Percentiles rank a stretch among this genome's conserved stretches.
These are phyloP conservation scores for Ganoderma lucidum DNA, from an alignment of 1,284 basidiomycete genomes.

Conservation along the genomic window DNA sequence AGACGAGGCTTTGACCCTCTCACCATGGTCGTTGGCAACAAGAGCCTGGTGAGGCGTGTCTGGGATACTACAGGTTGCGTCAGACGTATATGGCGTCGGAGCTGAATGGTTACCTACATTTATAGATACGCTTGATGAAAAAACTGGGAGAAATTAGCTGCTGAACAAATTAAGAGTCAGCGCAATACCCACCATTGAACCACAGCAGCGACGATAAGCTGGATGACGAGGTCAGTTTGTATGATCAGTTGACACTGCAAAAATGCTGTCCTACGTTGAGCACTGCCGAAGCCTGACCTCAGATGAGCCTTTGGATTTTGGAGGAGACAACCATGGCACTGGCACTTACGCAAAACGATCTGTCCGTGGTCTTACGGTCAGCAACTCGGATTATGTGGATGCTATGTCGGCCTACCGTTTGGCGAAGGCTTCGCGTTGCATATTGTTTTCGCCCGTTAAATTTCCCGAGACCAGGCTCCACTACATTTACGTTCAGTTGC, in stretches of 20 bases:
- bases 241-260: neutral
- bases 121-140: slow-evolving; percentile 32
- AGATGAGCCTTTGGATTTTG: neutral
- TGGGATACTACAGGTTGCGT: slow-evolving; percentile 23
- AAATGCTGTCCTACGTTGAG: slow-evolving; percentile 20
- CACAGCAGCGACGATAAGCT: slow-evolving; percentile 30
- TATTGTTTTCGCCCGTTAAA: neutral
- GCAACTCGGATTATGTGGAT: neutral
- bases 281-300: slow-evolving; percentile 19
- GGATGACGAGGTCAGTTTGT: neutral
- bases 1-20: too few species aligned
- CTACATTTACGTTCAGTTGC: slow-evolving; percentile 2
- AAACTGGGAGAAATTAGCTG: slow-evolving; percentile 17
- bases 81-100: neutral
- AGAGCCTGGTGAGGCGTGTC: slow-evolving; percentile 22
- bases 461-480: slow-evolving; percentile 23
- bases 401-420: slow-evolving; percentile 17
- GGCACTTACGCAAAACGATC: slow-evolving; percentile 29
- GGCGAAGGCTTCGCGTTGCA: slow-evolving; percentile 21
- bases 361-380: neutral
- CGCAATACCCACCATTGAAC: slow-evolving; percentile 23
- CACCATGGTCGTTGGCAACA: slow-evolving; percentile 28
- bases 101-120: slow-evolving; percentile 13
- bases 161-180: neutral
- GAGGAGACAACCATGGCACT: neutral